Percentiles rank a stretch among this genome's conserved stretches.
These are phyloP conservation scores for Botrytis fragariae DNA, from an alignment of 2,329 filamentous ascomycete species.

Conservation along the genomic window DNA sequence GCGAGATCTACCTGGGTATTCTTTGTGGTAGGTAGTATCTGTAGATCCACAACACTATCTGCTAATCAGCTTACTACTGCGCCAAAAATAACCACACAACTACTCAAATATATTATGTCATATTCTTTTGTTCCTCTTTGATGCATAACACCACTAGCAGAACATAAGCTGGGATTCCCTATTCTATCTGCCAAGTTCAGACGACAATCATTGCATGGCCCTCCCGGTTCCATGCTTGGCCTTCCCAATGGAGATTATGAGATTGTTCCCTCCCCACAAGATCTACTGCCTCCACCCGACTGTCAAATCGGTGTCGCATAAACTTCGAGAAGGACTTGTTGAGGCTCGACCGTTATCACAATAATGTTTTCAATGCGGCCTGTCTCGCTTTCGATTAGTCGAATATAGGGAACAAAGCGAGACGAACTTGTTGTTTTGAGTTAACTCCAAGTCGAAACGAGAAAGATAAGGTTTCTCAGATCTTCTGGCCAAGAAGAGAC, in stretches of 20 bases:
- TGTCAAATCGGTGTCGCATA: slow-evolving; percentile 12
- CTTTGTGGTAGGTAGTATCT: neutral
- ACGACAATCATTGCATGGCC: slow-evolving; percentile 7
- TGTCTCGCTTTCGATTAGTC: neutral
- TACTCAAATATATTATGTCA: slow-evolving; percentile 1
- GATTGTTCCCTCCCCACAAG: slow-evolving; percentile 16
- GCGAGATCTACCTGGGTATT: neutral
- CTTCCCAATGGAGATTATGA: slow-evolving; percentile 3
- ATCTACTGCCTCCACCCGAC: slow-evolving; percentile 12
- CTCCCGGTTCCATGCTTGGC: slow-evolving; percentile 4
- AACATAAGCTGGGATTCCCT: slow-evolving; percentile 7
- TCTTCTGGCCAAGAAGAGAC: neutral
- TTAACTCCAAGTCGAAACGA: neutral
- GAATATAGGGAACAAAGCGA: slow-evolving; percentile 7
- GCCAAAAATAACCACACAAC: slow-evolving; percentile 12
- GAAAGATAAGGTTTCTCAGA: neutral
- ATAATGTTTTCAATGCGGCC: slow-evolving; percentile 14
- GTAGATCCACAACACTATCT: neutral
- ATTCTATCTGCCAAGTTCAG: slow-evolving; percentile 12
- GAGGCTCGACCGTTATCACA: slow-evolving; percentile 6
- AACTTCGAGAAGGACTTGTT: slow-evolving; percentile 13
- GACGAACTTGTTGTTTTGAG: slow-evolving; percentile 5
- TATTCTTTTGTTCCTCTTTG: neutral
- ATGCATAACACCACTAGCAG: slow-evolving; percentile 3
- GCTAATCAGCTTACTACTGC: slow-evolving; percentile 2